Percentiles rank a stretch among this genome's conserved stretches.
Evolutionary conservation across 2,329 filamentous ascomycete genomes (phyloP).

Genomic region (Xenosphaeropsis pyriputrescens): DNA sequence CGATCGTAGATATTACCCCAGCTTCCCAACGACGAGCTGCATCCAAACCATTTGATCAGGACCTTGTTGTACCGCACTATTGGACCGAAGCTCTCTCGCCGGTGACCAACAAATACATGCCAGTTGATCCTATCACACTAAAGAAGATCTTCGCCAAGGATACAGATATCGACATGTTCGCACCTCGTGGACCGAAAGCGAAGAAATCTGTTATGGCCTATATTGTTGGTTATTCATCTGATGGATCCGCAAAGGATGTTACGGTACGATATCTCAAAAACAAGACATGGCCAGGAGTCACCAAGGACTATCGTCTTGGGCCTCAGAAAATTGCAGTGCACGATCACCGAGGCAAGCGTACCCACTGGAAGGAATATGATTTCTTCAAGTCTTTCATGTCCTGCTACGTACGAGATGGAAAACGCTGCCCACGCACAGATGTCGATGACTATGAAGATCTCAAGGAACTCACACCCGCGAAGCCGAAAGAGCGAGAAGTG

Average conservation of each 20-base stretch:
- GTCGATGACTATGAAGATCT: slow-evolving; percentile 69
- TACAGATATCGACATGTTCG: slow-evolving; percentile 60
- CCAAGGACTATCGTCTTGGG: slow-evolving; percentile 70
- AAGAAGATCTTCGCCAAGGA: slow-evolving; percentile 55
- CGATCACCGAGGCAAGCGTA: slow-evolving; percentile 62
- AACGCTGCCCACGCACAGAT: slow-evolving; percentile 41
- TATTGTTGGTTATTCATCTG: slow-evolving; percentile 65
- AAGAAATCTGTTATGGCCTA: slow-evolving; percentile 82
- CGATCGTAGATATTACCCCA: slow-evolving; percentile 36
- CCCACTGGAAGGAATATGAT: slow-evolving; percentile 63
- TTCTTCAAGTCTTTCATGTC: slow-evolving; percentile 79
- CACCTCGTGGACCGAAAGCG: slow-evolving; percentile 70
- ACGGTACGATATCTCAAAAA: slow-evolving; percentile 81
- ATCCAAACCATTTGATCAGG: slow-evolving; percentile 50
- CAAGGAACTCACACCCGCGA: slow-evolving; percentile 59
- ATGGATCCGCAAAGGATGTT: slow-evolving; percentile 88
- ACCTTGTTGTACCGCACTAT: slow-evolving; percentile 75
- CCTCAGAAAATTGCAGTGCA: slow-evolving; percentile 70
- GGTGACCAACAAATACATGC: slow-evolving; percentile 61
- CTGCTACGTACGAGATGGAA: slow-evolving; percentile 44
- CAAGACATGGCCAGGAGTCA: slow-evolving; percentile 72
- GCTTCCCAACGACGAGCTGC: slow-evolving; percentile 4
- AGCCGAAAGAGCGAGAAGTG: slow-evolving; percentile 57
- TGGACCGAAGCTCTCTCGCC: slow-evolving; percentile 87
- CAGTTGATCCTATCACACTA: slow-evolving; percentile 61